Evolutionary conservation across 345 rosid species (phyloP).

Genomic region (Euphorbia pulcherrima): DNA sequence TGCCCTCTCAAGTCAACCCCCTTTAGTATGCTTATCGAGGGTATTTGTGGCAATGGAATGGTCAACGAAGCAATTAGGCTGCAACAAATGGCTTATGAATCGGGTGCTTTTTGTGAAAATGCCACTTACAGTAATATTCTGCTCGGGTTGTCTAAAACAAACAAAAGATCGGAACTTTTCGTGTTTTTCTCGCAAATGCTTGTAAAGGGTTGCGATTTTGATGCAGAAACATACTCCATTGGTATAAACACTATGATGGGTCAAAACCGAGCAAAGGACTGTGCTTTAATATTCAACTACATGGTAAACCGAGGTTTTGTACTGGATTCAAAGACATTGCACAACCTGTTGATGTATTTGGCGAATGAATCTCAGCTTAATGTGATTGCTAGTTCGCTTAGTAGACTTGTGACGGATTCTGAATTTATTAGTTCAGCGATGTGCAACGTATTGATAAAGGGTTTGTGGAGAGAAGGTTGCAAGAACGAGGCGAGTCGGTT

Average conservation of each 20-base stretch:
- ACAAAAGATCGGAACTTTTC: slow-evolving; percentile 19
- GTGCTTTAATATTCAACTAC: slow-evolving; percentile 32
- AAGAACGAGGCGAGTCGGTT: slow-evolving; percentile 30
- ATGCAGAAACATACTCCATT: slow-evolving; percentile 40
- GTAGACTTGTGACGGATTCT: slow-evolving; percentile 20
- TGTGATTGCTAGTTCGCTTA: slow-evolving; percentile 25
- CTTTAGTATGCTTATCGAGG: slow-evolving; percentile 31
- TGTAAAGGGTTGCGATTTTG: slow-evolving; percentile 34
- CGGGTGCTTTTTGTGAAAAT: slow-evolving; percentile 30
- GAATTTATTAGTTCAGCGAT: slow-evolving; percentile 30
- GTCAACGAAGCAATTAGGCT: slow-evolving; percentile 40
- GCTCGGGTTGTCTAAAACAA: slow-evolving; percentile 31
- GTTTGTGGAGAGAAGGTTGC: slow-evolving; percentile 48
- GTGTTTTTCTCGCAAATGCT: slow-evolving; percentile 38
- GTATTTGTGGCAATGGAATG: slow-evolving; percentile 31
- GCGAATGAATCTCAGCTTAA: slow-evolving; percentile 22
- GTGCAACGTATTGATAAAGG: slow-evolving; percentile 33
- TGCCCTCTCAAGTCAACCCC: slow-evolving; percentile 31
- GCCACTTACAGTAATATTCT: slow-evolving; percentile 31
- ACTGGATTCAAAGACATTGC: slow-evolving; percentile 35
- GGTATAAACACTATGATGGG: slow-evolving; percentile 33
- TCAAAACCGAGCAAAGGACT: slow-evolving; percentile 25
- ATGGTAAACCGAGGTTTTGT: slow-evolving; percentile 37
- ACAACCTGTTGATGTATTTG: slow-evolving; percentile 28
- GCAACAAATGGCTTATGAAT: slow-evolving; percentile 28